These are phyloP conservation scores for Ramaria sp. DNA, from an alignment of 768 basidiomycete species.

Conservation along the genomic window DNA sequence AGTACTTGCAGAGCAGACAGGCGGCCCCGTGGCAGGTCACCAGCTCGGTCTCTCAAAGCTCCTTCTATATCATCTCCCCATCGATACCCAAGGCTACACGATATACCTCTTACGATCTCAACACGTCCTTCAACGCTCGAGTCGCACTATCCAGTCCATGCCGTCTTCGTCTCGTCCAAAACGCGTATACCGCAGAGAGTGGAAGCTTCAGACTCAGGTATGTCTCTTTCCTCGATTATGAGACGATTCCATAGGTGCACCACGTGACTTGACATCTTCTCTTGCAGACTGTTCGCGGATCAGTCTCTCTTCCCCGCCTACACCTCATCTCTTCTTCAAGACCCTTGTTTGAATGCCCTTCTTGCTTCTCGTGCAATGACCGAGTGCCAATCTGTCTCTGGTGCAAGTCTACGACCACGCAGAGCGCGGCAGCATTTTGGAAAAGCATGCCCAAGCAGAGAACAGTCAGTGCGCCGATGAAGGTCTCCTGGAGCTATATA, in stretches of 20 bases:
- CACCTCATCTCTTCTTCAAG: neutral
- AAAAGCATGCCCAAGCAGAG: conserved; percentile 9
- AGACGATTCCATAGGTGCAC: too few species aligned
- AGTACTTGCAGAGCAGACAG: neutral
- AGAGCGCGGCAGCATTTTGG: conserved; percentile 2
- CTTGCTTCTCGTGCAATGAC: conserved; percentile 5
- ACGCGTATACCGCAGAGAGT: conserved; percentile 9
- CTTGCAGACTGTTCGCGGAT: neutral
- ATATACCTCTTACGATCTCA: neutral
- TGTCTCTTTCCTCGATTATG: neutral
- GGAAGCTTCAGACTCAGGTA: conserved; percentile 1
- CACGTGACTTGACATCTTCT: neutral
- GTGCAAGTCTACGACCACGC: neutral
- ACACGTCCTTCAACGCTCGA: neutral
- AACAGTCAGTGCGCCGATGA: conserved; percentile 4
- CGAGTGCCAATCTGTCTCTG: conserved; percentile 5
- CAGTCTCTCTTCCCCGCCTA: conserved; percentile 8
- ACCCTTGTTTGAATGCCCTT: conserved; percentile 8
- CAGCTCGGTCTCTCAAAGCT: neutral
- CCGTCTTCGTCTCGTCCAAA: neutral
- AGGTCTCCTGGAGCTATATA: neutral
- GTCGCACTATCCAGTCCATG: neutral
- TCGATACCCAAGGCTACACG: neutral
- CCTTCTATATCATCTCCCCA: neutral
- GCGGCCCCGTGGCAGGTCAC: neutral